Evolutionary conservation across 805 yeast genomes (phyloP), one percentile per base, ranked within the genome.

Genomic region (Metschnikowia vanudenii): DNA sequence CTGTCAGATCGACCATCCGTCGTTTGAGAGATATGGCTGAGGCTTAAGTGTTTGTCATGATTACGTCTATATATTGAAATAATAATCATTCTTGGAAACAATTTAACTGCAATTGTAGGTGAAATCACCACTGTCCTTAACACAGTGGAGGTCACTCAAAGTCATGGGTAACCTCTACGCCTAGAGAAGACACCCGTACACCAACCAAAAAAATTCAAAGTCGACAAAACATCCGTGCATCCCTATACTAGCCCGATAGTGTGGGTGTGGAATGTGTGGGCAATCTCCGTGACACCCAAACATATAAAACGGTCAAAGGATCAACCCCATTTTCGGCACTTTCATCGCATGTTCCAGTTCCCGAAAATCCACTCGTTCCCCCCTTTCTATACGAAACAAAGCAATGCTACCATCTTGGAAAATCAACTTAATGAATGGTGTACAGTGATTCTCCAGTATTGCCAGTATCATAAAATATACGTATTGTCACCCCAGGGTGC

Each of bases 1-100:
- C 99, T 67, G 97, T 91, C 77, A 91, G 99, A 86, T 94, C 99
- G 59, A 92, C 99, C 78, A 94, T 94, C 82, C 92, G 99, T 85
- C 96, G 99, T 87, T 88, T 94, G 79, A 90, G 99, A 85, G 99
- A 94, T 74, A 75, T 95, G 82, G 97, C 96, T 79, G 99, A 94
- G 82, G 99, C 96, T 74, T 94, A 91, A 88, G 63, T 35, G 46
- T 37, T 35, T 37, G 42, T 71, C 54, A 52, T 49, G 44, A 40
- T 42, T 16, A 46, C 44, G 49, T 45, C 49, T 53, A 46, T 52
- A 53, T 48, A 47, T 38, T 50, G 50, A 53, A 49, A 46, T 36
- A 37, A 49, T 47, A 41, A 46, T 39, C 40, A 16, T 39, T 34
- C 41, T 39, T 37, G 47, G 40, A 41, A 35, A 14, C 24, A 17